Conservation (phyloP, 2,329 filamentous ascomycete species). For the Hypoxylon rubiginosum region DNA sequence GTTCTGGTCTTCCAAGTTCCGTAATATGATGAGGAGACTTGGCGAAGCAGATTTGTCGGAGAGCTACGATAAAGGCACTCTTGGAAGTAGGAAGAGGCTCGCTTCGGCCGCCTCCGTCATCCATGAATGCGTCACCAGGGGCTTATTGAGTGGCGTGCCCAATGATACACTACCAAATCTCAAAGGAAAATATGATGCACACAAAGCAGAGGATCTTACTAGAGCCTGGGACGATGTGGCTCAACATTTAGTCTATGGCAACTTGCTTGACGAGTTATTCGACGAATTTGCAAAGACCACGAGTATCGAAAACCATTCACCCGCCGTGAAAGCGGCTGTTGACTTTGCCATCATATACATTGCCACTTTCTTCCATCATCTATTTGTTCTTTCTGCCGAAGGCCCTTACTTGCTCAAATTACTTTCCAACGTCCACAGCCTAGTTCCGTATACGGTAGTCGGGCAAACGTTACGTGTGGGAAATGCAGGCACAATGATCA, state of each 20-base stretch:
- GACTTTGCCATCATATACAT: conserved; percentile 71
- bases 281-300: conserved; percentile 70
- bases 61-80: conserved; percentile 82
- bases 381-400: conserved; percentile 79
- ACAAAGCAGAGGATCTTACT: conserved; percentile 70
- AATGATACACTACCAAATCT: conserved; percentile 46
- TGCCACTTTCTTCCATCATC: conserved; percentile 80
- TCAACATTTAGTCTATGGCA: conserved; percentile 75
- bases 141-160: conserved; percentile 72
- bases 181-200: conserved; percentile 66
- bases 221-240: conserved; percentile 76
- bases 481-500: conserved; percentile 87
- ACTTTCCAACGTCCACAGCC: conserved; percentile 75
- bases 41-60: conserved; percentile 79
- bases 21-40: conserved; percentile 71
- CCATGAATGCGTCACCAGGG: conserved; percentile 77
- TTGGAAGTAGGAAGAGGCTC: conserved; percentile 81
- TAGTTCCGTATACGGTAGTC: conserved; percentile 79
- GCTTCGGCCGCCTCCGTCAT: conserved; percentile 78
- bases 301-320: conserved; percentile 73
- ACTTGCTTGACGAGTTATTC: conserved; percentile 75
- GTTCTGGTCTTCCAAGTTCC: conserved; percentile 75
- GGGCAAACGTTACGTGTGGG: conserved; percentile 80
- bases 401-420: conserved; percentile 81
- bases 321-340: conserved; percentile 72